Base-by-base conservation (phyloP, 345 rosid species). In the Moringa oleifera region DNA sequence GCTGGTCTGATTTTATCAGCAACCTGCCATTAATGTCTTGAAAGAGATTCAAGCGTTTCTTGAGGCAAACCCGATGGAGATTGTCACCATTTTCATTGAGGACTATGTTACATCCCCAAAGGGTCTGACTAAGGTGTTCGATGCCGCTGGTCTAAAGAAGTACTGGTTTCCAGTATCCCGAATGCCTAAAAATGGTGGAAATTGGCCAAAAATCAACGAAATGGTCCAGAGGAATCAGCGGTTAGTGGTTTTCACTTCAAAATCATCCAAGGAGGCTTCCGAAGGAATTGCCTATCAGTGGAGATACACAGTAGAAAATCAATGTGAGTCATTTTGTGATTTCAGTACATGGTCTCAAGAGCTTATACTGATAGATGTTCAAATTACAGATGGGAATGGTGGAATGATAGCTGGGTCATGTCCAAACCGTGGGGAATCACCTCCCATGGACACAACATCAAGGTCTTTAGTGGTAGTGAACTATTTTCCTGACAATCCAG, bases 211-310 rank as follows among this genome's bases (percentile, higher is more conserved):
- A 0, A 83, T 93, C 20, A 85, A 78, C 23, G 88, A 84, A 53
- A 87, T 93, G 94, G 73, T 85, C 52, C 56, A 58, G 21, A 58
- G 78, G 68, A 93, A 90, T 69, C 91, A 90, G 70, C 76, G 97
- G 18, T 68, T 93, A 52, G 61, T 93, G 51, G 96, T 93, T 45
- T 90, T 90, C 73, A 85, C 97, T 41, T 90, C 96, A 25, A 78
- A 75, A 36, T 69, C 88, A 16, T 54, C 21, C 0, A 93, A 90
- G 66, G 97, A 93, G 69, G 81, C 91, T 15, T 64, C 88, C 0
- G 97, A 93, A 72, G 94, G 87, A 24, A 83, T 85, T 37, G 94
- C 96, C 20, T 85, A 80, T 65, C 80, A 79, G 54, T 87, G 98
- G 98, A 79, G 74, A 71, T 87, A 90, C 76, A 69, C 87, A 71